Evolutionary conservation across 2,329 filamentous ascomycete species (phyloP).

Genomic region (Xylariaceae sp.): DNA sequence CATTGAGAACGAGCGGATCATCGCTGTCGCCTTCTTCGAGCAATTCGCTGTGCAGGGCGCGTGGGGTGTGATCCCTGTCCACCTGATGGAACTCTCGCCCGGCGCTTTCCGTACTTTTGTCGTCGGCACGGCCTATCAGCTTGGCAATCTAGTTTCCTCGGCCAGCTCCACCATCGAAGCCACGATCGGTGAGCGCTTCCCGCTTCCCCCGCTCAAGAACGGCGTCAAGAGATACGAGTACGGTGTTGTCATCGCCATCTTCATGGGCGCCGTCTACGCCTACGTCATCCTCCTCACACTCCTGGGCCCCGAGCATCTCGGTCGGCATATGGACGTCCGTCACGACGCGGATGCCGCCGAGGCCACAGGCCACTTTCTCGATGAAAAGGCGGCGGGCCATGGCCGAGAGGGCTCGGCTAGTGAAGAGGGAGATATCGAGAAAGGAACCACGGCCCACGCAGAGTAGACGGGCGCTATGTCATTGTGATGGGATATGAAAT

Average conservation of each 20-base stretch:
- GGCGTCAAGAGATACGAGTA: conserved; percentile 59
- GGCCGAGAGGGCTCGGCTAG: conserved; percentile 15
- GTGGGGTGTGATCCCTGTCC: conserved; percentile 72
- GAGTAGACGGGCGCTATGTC: conserved; percentile 10
- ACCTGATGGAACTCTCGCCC: conserved; percentile 71
- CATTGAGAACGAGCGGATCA: conserved; percentile 54
- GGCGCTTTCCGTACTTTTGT: conserved; percentile 69
- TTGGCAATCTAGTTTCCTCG: conserved; percentile 68
- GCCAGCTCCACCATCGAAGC: conserved; percentile 72
- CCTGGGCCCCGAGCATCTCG: conserved; percentile 53
- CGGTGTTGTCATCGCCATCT: conserved; percentile 81
- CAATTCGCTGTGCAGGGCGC: conserved; percentile 75
- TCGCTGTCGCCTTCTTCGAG: conserved; percentile 78
- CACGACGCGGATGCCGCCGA: conserved; percentile 45
- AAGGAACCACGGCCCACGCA: conserved; percentile 19
- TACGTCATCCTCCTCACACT: conserved; percentile 58
- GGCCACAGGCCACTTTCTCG: conserved; percentile 36
- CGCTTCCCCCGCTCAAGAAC: conserved; percentile 51
- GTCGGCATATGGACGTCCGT: conserved; percentile 45
- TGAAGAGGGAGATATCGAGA: conserved; percentile 27
- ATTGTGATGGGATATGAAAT: neutral
- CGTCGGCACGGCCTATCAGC: conserved; percentile 68
- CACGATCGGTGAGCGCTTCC: conserved; percentile 68
- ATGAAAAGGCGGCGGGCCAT: conserved; percentile 30
- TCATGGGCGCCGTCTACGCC: conserved; percentile 77